Evolutionary conservation across 2,329 filamentous ascomycete genomes (phyloP), one percentile per base, ranked within the genome.

Genomic region (Claviceps arundinis): DNA sequence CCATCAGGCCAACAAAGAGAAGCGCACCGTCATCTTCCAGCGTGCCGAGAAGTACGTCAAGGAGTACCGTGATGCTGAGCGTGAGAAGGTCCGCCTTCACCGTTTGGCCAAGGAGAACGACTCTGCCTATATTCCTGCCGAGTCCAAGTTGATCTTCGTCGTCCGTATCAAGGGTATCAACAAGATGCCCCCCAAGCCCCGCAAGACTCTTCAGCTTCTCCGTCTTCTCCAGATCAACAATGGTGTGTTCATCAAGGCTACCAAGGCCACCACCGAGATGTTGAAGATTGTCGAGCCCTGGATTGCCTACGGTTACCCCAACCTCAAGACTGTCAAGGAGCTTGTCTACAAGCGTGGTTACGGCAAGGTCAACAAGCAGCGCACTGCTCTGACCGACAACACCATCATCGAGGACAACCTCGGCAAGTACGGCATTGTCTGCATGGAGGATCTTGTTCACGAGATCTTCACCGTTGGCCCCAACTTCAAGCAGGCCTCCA

Each of bases 81-180:
- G 90, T 65, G 93, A 98, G 85, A 95, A 95, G 84, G 81, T 98
- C 74, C 89, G 93, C 68, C 86, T 98, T 59, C 71, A 80, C 68
- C 91, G 93, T 64, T 75, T 89, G 61, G 87, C 89, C 75, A 95
- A 95, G 82, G 80, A 88, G 74, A 84, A 88, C 68, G 91, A 91
- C 73, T 87, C 82, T 71, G 93, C 91, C 82, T 93, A 94, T 76
- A 86, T 98, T 64, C 85, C 89, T 60, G 90, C 88, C 60, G 89
- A 98, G 82, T 77, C 87, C 70, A 96, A 95, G 78, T 80, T 98
- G 68, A 89, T 91, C 78, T 98, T 98, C 73, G 84, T 98, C 66
- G 78, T 97, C 75, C 91, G 93, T 73, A 98, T 98, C 82, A 98
- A 98, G 89, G 93, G 91, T 95, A 97, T 98, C 89, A 97, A 97